These are phyloP conservation scores for Platanthera guangdongensis DNA, from an alignment of 106 monocot genomes.

Conservation along the genomic window DNA sequence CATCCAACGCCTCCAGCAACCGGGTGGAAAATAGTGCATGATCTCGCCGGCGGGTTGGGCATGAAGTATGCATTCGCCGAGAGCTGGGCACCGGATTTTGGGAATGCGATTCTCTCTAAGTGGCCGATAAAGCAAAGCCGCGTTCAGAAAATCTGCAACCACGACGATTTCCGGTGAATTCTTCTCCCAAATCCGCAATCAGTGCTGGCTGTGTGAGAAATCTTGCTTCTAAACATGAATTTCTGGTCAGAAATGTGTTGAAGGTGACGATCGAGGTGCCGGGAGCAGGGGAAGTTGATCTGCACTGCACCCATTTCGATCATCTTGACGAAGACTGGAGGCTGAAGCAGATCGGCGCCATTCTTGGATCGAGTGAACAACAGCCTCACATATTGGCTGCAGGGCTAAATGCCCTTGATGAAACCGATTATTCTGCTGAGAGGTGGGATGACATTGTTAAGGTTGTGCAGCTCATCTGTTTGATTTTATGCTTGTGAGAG, in stretches of 20 bases:
- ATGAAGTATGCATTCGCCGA: slow-evolving; percentile 77
- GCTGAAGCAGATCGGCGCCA: slow-evolving; percentile 76
- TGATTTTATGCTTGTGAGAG: background rate
- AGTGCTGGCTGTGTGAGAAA: too few species aligned
- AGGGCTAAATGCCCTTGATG: slow-evolving; percentile 75
- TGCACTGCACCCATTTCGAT: slow-evolving; percentile 83
- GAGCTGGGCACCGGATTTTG: slow-evolving; percentile 87
- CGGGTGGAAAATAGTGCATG: too few species aligned
- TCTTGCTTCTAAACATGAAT: background rate
- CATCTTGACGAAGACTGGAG: slow-evolving; percentile 91
- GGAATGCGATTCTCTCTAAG: slow-evolving; percentile 77
- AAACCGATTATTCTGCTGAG: slow-evolving; percentile 69
- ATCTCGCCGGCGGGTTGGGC: slow-evolving; percentile 59
- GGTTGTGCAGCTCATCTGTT: slow-evolving; percentile 12
- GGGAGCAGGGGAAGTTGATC: slow-evolving; percentile 34
- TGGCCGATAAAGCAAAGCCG: slow-evolving; percentile 74
- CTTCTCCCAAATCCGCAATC: background rate
- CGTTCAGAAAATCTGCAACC: slow-evolving; percentile 63
- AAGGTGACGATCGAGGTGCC: slow-evolving; percentile 59
- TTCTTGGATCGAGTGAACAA: slow-evolving; percentile 43
- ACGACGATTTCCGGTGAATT: slow-evolving; percentile 59
- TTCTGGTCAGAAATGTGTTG: slow-evolving; percentile 58
- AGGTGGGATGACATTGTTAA: slow-evolving; percentile 56
- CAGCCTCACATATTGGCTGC: slow-evolving; percentile 77
- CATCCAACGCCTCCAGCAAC: too few species aligned